Conservation (phyloP, 2,329 filamentous ascomycete genomes). For the Neonectria faginata region DNA sequence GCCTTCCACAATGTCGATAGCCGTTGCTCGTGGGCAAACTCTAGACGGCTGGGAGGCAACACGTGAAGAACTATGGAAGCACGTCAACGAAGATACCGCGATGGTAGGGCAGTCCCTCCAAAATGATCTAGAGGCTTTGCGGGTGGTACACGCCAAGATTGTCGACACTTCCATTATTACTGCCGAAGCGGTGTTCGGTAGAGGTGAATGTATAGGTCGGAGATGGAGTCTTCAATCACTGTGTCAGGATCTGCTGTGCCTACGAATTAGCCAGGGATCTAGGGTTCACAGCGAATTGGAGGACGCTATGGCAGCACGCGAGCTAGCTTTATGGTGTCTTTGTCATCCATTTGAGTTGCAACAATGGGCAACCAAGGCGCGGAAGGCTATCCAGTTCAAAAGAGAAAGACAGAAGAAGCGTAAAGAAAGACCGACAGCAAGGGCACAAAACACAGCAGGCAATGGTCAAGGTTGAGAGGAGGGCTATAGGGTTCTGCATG, state of each 20-base stretch:
- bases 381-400: not conserved
- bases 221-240: slow-evolving; percentile 1
- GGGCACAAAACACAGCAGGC: not conserved
- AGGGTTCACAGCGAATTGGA: not conserved
- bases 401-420: not conserved
- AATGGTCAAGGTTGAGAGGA: not conserved
- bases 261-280: slow-evolving; percentile 2
- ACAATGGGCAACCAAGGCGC: not conserved
- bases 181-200: not conserved
- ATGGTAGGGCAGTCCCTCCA: slow-evolving; percentile 8
- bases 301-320: slow-evolving; percentile 4
- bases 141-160: slow-evolving; percentile 5
- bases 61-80: slow-evolving; percentile 14
- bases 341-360: not conserved
- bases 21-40: not conserved
- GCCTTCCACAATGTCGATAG: slow-evolving; percentile 18
- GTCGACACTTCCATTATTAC: slow-evolving; percentile 1
- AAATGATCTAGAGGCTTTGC: slow-evolving; percentile 3
- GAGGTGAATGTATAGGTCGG: not conserved
- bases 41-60: slow-evolving; percentile 7
- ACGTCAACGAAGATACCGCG: slow-evolving; percentile 6
- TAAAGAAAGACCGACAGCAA: not conserved
- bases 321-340: slow-evolving; percentile 4
- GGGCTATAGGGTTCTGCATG: too few relatives aligned
- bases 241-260: not conserved